phyloP scores from a whole-genome alignment of 495 filamentous ascomycete genomes.

The Parathielavia hyrcaniae region DNA sequence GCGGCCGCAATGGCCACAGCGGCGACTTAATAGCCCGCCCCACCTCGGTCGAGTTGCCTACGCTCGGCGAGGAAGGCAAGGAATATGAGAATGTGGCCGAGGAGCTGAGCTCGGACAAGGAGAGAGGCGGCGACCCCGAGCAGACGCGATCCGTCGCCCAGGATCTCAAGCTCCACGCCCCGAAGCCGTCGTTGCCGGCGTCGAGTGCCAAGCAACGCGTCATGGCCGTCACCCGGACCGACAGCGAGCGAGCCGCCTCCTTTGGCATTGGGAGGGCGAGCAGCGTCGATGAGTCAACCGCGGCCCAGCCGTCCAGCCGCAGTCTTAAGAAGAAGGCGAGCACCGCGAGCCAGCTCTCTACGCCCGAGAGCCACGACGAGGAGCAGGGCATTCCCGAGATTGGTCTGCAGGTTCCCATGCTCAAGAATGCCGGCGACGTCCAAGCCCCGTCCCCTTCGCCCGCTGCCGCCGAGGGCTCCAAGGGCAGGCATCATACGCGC shows the following conservation, averaged over 20 bases:
- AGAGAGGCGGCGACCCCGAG: constrained; percentile 43
- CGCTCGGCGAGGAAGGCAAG: constrained; percentile 79
- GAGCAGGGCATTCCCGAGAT: constrained; percentile 89
- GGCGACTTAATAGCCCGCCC: constrained; percentile 54
- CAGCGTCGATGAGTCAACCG: constrained; percentile 41
- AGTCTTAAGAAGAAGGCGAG: constrained; percentile 58
- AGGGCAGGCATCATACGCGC: constrained; percentile 59
- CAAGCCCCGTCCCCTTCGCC: constrained; percentile 87
- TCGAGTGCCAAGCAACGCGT: constrained; percentile 75
- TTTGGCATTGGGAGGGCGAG: constrained; percentile 68
- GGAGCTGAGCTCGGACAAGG: constrained; percentile 33
- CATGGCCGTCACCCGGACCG: constrained; percentile 77
- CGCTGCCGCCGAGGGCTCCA: constrained; percentile 48
- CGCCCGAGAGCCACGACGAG: constrained; percentile 48
- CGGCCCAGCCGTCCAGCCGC: constrained; percentile 29
- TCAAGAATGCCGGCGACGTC: constrained; percentile 88
- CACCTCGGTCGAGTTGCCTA: constrained; percentile 73
- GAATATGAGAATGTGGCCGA: constrained; percentile 68
- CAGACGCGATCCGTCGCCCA: constrained; percentile 72
- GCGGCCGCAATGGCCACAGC: constrained; percentile 41
- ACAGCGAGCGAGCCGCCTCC: constrained; percentile 74
- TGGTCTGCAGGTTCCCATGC: constrained; percentile 86
- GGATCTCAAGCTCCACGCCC: constrained; percentile 81
- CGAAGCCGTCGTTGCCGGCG: constrained; percentile 76
- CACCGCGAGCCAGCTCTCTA: constrained; percentile 50